Percentiles rank a stretch among this genome's conserved stretches.
Conservation (phyloP, 108 stramenopile species). For the Nitzschia sp. region DNA sequence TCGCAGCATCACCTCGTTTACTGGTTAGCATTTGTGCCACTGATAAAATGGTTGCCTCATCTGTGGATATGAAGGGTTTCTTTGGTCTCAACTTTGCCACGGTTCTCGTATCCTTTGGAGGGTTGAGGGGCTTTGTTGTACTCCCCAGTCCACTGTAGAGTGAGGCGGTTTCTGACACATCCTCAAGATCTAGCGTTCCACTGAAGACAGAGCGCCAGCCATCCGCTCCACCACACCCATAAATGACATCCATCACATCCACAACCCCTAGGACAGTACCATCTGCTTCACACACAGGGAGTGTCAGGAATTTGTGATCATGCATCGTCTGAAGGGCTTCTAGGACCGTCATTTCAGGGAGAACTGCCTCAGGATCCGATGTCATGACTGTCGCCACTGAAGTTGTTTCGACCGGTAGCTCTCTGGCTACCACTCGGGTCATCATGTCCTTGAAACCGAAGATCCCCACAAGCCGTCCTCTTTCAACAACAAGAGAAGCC, state of each 20-base stretch:
- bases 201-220: slow-evolving; percentile 86
- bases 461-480: slow-evolving; percentile 81
- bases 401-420: slow-evolving; percentile 69
- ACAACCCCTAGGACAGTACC: slow-evolving; percentile 89
- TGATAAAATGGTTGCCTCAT: slow-evolving; percentile 44
- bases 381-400: slow-evolving; percentile 85
- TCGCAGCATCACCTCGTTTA: slow-evolving; percentile 68
- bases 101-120: slow-evolving; percentile 25
- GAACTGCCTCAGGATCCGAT: slow-evolving; percentile 84
- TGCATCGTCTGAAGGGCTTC: slow-evolving; percentile 93
- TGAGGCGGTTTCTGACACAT: slow-evolving; percentile 51
- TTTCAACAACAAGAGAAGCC: slow-evolving; percentile 84
- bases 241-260: slow-evolving; percentile 93
- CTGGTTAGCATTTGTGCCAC: slow-evolving; percentile 61
- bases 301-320: slow-evolving; percentile 89
- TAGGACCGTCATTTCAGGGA: slow-evolving; percentile 81
- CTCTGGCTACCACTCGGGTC: slow-evolving; percentile 84
- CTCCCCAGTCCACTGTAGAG: slow-evolving; percentile 5
- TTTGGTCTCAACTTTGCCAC: slow-evolving; percentile 74
- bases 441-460: slow-evolving; percentile 95
- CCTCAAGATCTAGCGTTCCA: slow-evolving; percentile 65
- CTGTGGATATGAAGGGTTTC: slow-evolving; percentile 46
- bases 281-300: slow-evolving; percentile 83
- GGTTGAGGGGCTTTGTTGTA: background rate
- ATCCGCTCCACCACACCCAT: slow-evolving; percentile 81